Percentiles rank a stretch among this genome's conserved stretches.
These are phyloP conservation scores for Kurtzmaniella quercitrusa DNA, from an alignment of 1,139 yeast species.

Conservation along the genomic window DNA sequence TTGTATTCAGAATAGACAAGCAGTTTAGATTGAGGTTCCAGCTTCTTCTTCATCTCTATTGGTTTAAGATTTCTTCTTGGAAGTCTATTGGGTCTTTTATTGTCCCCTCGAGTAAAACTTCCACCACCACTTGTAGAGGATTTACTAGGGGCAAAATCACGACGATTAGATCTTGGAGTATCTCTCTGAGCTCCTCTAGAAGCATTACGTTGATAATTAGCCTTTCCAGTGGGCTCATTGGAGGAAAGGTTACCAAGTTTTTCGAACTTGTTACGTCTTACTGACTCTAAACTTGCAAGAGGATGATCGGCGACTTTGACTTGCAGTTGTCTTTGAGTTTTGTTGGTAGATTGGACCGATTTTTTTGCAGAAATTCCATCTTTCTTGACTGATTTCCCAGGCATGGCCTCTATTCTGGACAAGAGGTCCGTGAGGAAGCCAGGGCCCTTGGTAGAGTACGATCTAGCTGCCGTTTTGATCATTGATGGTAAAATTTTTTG, in stretches of 20 bases:
- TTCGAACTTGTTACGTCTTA: conserved; percentile 6
- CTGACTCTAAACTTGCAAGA: conserved; percentile 9
- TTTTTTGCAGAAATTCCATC: not conserved
- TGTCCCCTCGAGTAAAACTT: not conserved
- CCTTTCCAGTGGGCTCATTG: not conserved
- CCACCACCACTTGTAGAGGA: not conserved
- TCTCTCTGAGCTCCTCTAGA: not conserved
- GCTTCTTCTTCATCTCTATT: conserved; percentile 1
- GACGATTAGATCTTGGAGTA: not conserved
- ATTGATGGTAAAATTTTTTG: not conserved
- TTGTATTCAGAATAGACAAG: conserved; percentile 4
- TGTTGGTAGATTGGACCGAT: not conserved
- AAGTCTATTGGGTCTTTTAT: not conserved
- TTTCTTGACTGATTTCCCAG: conserved; percentile 4
- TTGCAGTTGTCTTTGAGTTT: conserved; percentile 7
- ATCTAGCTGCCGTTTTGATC: conserved; percentile 7
- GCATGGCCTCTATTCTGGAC: conserved; percentile 26
- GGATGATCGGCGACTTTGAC: conserved; percentile 20
- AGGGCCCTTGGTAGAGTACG: conserved; percentile 11
- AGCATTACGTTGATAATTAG: conserved; percentile 9
- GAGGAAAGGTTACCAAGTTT: too few species aligned
- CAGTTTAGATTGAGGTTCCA: conserved; percentile 1
- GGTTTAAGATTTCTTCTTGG: not conserved
- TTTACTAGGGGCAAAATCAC: not conserved
- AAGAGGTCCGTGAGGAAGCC: conserved; percentile 28